Conservation (phyloP, 108 stramenopile species). For the Cyclostephanos tholiformis region DNA sequence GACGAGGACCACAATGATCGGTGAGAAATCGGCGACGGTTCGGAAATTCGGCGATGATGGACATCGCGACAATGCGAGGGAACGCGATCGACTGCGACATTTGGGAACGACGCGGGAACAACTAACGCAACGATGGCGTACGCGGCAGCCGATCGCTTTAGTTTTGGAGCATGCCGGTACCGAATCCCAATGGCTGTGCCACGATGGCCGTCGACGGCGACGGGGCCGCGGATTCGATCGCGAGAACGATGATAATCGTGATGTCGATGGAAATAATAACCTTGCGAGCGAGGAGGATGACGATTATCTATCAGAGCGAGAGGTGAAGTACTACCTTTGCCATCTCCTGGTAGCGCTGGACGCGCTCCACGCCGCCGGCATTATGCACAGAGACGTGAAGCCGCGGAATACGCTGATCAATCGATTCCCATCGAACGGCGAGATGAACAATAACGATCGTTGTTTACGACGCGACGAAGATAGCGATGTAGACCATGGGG, state of each 20-base stretch:
- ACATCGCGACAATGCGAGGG: too few species aligned
- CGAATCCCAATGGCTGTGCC: constrained; percentile 86
- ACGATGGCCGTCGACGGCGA: constrained; percentile 38
- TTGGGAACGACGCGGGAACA: background rate
- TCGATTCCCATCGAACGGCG: background rate
- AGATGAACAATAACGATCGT: background rate
- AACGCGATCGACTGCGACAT: background rate
- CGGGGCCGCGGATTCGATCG: background rate
- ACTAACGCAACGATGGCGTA: constrained; percentile 32
- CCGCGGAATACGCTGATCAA: constrained; percentile 93
- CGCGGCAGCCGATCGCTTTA: constrained; percentile 70
- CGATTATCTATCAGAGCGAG: constrained; percentile 67
- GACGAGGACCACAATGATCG: too few species aligned
- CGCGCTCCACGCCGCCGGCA: constrained; percentile 77
- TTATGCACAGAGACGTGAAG: constrained; percentile 96
- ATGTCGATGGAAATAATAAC: background rate
- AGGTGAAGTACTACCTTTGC: constrained; percentile 87
- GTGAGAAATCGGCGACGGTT: too few species aligned
- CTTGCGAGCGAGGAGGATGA: constrained; percentile 12
- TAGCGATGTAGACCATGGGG: background rate
- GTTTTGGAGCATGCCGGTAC: constrained; percentile 87
- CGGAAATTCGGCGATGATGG: background rate
- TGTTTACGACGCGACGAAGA: background rate
- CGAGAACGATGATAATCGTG: too few species aligned
- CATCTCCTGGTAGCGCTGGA: constrained; percentile 90